A percentile compares a stretch with the other conserved stretches of the same genome.
Conservation (phyloP, 2,329 filamentous ascomycete species). For the Penicillium digitatum region DNA sequence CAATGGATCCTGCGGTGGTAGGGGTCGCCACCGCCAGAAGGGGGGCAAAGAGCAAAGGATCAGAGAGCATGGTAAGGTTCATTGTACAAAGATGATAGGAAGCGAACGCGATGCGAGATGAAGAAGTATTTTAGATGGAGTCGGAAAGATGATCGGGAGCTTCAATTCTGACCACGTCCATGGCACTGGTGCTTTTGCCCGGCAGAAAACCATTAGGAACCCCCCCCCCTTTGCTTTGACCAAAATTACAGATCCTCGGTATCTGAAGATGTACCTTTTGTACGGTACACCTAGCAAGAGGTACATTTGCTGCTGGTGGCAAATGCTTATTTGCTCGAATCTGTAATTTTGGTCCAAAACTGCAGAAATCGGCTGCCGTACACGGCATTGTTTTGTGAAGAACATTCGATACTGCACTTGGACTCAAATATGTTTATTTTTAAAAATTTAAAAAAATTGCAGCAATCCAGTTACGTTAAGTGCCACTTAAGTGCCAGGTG, state of each 20-base stretch:
- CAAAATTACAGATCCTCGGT: background rate
- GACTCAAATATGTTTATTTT: too few species aligned
- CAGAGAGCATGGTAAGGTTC: constrained; percentile 22
- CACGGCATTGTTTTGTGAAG: too few species aligned
- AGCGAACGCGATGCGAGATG: background rate
- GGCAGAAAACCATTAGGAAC: background rate
- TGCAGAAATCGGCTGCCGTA: too few species aligned
- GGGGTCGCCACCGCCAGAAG: constrained; percentile 29
- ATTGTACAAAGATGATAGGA: background rate
- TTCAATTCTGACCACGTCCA: background rate
- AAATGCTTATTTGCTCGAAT: background rate
- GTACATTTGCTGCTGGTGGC: background rate
- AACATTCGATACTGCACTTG: too few species aligned
- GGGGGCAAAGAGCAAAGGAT: constrained; percentile 28
- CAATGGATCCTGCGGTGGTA: constrained; percentile 13
- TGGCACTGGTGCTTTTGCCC: background rate
- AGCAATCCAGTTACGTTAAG: too few species aligned
- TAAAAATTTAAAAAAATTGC: too few species aligned
- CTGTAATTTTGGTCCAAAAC: background rate
- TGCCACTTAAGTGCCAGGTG: too few species aligned
- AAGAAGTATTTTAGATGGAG: background rate
- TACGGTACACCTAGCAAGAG: background rate
- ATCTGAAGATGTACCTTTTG: background rate
- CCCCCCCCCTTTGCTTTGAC: too few species aligned
- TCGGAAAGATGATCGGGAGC: background rate